phyloP scores from a whole-genome alignment of 306 rosid species.

The Mimosa pudica region DNA sequence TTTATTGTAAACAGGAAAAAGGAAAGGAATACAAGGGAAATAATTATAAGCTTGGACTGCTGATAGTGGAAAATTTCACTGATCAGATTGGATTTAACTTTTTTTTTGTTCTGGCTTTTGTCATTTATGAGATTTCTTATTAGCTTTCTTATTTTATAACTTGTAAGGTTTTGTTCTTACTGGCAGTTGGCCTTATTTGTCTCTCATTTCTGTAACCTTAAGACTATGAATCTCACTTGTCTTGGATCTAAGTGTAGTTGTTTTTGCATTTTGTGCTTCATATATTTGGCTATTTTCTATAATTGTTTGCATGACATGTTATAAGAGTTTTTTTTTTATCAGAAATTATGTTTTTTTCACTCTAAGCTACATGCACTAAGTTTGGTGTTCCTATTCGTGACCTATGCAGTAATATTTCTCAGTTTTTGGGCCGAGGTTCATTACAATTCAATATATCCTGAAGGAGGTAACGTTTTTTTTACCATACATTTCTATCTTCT shows the following conservation, averaged over 20 bases:
- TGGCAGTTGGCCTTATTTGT: neutral
- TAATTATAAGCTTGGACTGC: neutral
- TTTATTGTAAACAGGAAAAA: neutral
- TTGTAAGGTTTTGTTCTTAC: neutral
- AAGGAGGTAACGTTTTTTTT: constrained; percentile 67
- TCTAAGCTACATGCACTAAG: constrained; percentile 24
- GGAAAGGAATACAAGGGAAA: neutral
- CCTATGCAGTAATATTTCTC: constrained; percentile 88
- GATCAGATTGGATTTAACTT: neutral
- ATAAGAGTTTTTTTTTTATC: neutral
- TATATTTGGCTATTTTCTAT: neutral
- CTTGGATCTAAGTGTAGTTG: no score
- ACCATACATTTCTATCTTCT: neutral
- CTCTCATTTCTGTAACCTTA: neutral
- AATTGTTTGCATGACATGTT: constrained; percentile 22
- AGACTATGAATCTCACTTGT: neutral
- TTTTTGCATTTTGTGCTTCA: neutral
- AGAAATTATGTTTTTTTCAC: neutral
- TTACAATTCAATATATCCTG: constrained; percentile 92
- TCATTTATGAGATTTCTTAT: neutral
- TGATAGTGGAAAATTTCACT: neutral
- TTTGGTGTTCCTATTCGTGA: constrained; percentile 21
- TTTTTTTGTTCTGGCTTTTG: neutral
- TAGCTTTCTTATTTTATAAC: no score
- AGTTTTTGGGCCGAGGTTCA: constrained; percentile 99